Base-by-base conservation (phyloP, 192 early-diverging fungal species). In the Rhizoclosmatium globosum region DNA sequence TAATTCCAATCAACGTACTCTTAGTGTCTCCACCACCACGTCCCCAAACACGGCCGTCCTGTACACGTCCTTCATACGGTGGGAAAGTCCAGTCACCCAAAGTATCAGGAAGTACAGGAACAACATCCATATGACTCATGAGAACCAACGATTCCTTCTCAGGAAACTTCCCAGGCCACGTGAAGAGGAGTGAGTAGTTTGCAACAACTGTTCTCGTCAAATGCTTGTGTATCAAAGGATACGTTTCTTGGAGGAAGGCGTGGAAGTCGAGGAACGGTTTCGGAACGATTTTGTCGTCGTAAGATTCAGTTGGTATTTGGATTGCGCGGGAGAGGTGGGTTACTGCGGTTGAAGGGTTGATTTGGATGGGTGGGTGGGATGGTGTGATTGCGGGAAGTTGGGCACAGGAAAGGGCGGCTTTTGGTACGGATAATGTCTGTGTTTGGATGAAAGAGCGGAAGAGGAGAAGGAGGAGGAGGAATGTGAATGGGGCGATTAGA, bases 401-500 rank as follows among this genome's bases (percentile, higher is more conserved):
- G n/a, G n/a, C n/a, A n/a, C n/a, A n/a, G n/a, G n/a, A n/a, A n/a
- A n/a, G n/a, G n/a, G n/a, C n/a, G n/a, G n/a, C n/a, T n/a, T n/a
- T n/a, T n/a, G n/a, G n/a, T n/a, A n/a, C n/a, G n/a, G n/a, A n/a
- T n/a, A n/a, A n/a, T n/a, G n/a, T n/a, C n/a, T n/a, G n/a, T n/a
- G n/a, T n/a, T n/a, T n/a, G n/a, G n/a, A n/a, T n/a, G n/a, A n/a
- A n/a, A n/a, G n/a, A n/a, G n/a, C n/a, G n/a, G n/a, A n/a, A n/a
- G n/a, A n/a, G n/a, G n/a, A n/a, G n/a, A n/a, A n/a, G n/a, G n/a
- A n/a, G n/a, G 13, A 90, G 85, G 82, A 97, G 97, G 82, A 94
- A 98, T 21, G 82, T 75, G 2, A 44, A 92, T 91, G 13, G 83
- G 69, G 45, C 86, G 68, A 78, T 98, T 96, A 64, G 78, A 81